Conservation (phyloP, 2,329 filamentous ascomycete genomes). For the Hypocreales sp. region DNA sequence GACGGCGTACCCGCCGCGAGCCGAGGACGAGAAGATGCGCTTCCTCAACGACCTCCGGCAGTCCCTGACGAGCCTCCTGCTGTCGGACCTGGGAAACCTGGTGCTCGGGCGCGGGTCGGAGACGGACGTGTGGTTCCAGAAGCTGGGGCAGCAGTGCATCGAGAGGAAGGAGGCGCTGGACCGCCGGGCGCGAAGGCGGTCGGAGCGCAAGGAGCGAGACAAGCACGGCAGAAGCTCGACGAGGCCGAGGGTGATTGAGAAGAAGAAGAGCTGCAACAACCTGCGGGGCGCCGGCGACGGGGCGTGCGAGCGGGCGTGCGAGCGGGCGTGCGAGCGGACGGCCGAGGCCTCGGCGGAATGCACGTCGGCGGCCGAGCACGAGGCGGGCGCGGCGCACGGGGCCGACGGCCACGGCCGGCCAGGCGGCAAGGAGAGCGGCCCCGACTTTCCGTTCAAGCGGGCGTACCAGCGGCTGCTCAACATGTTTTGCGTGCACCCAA, state of each 20-base stretch:
- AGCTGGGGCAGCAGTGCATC: conserved; percentile 49
- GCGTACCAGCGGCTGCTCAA: conserved; percentile 68
- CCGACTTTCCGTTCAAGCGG: conserved; percentile 63
- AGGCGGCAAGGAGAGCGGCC: conserved; percentile 9
- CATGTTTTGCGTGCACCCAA: conserved; percentile 80
- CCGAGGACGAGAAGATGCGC: conserved; percentile 55
- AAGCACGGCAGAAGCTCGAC: conserved; percentile 24
- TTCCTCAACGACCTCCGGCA: conserved; percentile 69
- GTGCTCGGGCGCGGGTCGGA: conserved; percentile 84
- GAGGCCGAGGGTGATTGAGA: conserved; percentile 40
- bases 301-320: conserved; percentile 22
- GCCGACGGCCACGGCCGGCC: conserved; percentile 5
- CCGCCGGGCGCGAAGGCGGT: conserved; percentile 24
- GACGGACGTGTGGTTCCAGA: conserved; percentile 76
- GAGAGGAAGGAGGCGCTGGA: conserved; percentile 43
- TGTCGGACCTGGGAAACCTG: conserved; percentile 79
- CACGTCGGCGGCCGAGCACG: conserved; percentile 22
- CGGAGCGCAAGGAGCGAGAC: conserved; percentile 25
- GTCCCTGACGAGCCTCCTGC: conserved; percentile 64
- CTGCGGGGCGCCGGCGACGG: conserved; percentile 35
- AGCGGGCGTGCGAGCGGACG: conserved; percentile 17
- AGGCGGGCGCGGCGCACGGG: conserved; percentile 14
- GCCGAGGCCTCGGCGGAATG: conserved; percentile 23
- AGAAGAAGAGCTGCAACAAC: conserved; percentile 55
- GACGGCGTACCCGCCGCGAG: conserved; percentile 45